Conservation (phyloP, 768 basidiomycete genomes). For the Suillus variegatus region DNA sequence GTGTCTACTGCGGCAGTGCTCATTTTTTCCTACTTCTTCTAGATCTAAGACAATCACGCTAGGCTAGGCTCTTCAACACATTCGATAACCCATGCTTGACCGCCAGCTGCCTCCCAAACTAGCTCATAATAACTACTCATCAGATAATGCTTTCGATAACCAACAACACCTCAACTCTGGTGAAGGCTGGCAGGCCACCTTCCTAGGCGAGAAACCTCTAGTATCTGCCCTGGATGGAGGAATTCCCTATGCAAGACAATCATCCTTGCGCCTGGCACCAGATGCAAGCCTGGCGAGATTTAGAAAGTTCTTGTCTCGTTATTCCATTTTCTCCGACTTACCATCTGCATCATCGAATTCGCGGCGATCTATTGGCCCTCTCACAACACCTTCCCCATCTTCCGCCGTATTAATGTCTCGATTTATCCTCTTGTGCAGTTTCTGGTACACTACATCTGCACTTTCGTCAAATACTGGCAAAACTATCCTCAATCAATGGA, state of each 20-base stretch:
- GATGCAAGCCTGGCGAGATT: conserved; percentile 16
- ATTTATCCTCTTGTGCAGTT: conserved; percentile 79
- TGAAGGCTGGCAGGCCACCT: conserved; percentile 27
- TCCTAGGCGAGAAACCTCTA: conserved; percentile 14
- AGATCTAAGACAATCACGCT: not conserved
- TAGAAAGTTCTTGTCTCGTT: conserved; percentile 21
- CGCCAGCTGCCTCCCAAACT: conserved; percentile 8
- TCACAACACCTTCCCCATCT: conserved; percentile 16
- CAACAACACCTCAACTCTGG: conserved; percentile 15
- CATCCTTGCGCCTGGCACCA: conserved; percentile 12
- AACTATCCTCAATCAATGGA: conserved; percentile 88
- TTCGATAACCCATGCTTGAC: conserved; percentile 16
- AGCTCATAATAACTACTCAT: conserved; percentile 16
- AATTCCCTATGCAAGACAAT: conserved; percentile 7
- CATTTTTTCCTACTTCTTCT: not conserved
- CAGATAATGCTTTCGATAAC: conserved; percentile 20
- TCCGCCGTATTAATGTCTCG: conserved; percentile 35
- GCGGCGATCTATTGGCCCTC: conserved; percentile 24
- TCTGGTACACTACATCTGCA: conserved; percentile 95
- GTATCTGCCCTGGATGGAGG: conserved; percentile 9
- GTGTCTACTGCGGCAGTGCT: conserved; percentile 3
- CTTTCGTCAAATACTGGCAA: conserved; percentile 97
- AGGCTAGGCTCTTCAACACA: not conserved
- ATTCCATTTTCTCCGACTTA: conserved; percentile 14
- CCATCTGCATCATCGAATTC: conserved; percentile 24